Evolutionary conservation across 129 eudicot genomes (phyloP), one percentile per base, ranked within the genome.

Genomic region (Flaveria ramosissima): DNA sequence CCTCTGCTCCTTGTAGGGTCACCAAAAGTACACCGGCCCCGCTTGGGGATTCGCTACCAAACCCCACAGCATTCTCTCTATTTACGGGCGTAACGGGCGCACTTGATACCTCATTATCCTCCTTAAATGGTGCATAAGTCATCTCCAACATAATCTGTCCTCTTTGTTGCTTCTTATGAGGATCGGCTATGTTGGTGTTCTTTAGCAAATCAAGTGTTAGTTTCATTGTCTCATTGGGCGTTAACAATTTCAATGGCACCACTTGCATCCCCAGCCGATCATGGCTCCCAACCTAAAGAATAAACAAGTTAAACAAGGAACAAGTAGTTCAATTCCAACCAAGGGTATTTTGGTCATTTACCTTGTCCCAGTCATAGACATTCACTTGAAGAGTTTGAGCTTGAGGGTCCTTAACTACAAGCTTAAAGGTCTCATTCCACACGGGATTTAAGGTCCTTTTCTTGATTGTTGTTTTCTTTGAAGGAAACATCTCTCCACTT

Each of bases 331-430:
- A 26, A 64, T 17, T 73, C 51, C 12, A 63, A 36, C 4, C 45
- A 73, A 21, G 61, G 59, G 26, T 51, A 70, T 57, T 70, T 71
- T 4, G 56, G 51, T 43, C 70, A 63, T 66, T 80, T 55, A 80
- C 84, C 97, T 93, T 93, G 82, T 93, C 98, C 98, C 98, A 93
- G 52, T 93, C 98, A 64, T 26, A 92, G 68, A 89, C 84, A 71
- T 92, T 71, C 43, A 92, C 79, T 48, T 83, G 77, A 62, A 92
- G 96, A 66, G 83, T 27, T 72, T 92, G 97, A 70, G 91, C 84
- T 56, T 84, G 84, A n/a, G 96, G 97, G 16, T 89, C 96, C 55
- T 84, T 92, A 14, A 92, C 92, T 43, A 86, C 80, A 60, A 92
- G 90, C 88, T 87, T 92, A 52, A 92, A 92, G 57, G 82, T 82